phyloP scores from a whole-genome alignment of 23 red algal genomes.

The Chondrus crispus region DNA sequence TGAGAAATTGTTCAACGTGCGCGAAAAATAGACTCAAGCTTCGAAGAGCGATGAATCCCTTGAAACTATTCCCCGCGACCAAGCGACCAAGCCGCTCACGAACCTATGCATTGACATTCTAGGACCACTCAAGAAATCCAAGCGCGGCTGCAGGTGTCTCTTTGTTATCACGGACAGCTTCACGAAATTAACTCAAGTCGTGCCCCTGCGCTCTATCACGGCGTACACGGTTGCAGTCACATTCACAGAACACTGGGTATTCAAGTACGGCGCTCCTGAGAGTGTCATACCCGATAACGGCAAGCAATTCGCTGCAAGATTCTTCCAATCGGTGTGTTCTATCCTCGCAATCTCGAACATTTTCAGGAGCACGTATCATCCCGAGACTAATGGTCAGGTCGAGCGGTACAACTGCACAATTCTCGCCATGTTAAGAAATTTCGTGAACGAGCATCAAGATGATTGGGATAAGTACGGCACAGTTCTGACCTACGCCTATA shows the following conservation, averaged over 20 bases:
- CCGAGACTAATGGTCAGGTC: too few relatives aligned
- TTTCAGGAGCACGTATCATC: too few relatives aligned
- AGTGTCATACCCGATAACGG: constrained; percentile 13
- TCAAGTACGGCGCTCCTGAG: constrained; percentile 22
- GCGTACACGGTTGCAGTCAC: neutral
- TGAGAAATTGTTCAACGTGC: neutral
- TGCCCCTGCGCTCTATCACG: neutral
- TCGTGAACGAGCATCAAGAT: too few relatives aligned
- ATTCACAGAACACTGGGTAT: constrained; percentile 41
- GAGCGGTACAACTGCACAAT: too few relatives aligned
- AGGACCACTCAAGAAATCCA: neutral
- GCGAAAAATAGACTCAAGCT: neutral
- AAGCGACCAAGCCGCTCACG: neutral
- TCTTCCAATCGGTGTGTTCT: constrained; percentile 39
- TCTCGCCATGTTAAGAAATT: too few relatives aligned
- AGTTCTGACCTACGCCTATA: too few relatives aligned
- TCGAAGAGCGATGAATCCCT: neutral
- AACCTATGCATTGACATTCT: constrained; percentile 44
- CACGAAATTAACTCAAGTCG: constrained; percentile 14
- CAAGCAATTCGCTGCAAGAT: constrained; percentile 17
- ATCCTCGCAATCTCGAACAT: too few relatives aligned
- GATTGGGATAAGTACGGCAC: too few relatives aligned
- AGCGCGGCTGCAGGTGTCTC: constrained; percentile 1
- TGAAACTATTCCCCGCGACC: constrained; percentile 5
- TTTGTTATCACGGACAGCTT: constrained; percentile 32